Evolutionary conservation across 257 asterid genomes (phyloP), one percentile per base, ranked within the genome.

Genomic region (Lantana camara): DNA sequence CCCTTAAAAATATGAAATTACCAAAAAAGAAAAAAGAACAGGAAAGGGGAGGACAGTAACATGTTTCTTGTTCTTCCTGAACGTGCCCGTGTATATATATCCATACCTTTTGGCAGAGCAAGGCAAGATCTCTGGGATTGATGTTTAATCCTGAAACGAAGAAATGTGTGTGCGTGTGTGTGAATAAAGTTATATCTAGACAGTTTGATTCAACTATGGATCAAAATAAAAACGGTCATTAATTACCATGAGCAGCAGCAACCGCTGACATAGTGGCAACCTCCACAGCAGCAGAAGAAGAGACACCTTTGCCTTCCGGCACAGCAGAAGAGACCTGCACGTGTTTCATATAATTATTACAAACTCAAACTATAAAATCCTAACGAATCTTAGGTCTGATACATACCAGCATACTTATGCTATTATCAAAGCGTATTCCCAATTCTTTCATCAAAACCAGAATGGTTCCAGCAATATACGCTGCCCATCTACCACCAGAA

Each of bases 281-380:
- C 76, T 94, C 99, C 80, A 94, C 85, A 61, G 97, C 77, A 62
- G 99, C 99, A 60, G 99, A 94, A 48, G 99, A 88, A 19, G 97
- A 90, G 60, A 93, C 99, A 14, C 99, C 99, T 83, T 94, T 94
- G 73, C 99, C 99, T 81, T 94, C 99, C 0, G 99, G 99, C 57
- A 94, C 99, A 63, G 97, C 95, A 45, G 99, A 94, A 72, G 99
- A 94, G 69, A 94, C 99, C 99, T 94, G 64, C 66, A 71, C 40
- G 34, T n/a, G n/a, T 42, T 37, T 42, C 34, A 44, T 27, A 27
- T 2, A 27, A 27, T 27, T 27, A 27, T 27, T 27, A 27, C 32
- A 27, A 27, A n/a, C n/a, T n/a, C n/a, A n/a, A 27, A 27, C 2
- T 27, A 27, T 27, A 27, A 27, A n/a, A n/a, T 27, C 5, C 32